phyloP scores from a whole-genome alignment of 1,284 basidiomycete species.

The Papiliotrema terrestris region DNA sequence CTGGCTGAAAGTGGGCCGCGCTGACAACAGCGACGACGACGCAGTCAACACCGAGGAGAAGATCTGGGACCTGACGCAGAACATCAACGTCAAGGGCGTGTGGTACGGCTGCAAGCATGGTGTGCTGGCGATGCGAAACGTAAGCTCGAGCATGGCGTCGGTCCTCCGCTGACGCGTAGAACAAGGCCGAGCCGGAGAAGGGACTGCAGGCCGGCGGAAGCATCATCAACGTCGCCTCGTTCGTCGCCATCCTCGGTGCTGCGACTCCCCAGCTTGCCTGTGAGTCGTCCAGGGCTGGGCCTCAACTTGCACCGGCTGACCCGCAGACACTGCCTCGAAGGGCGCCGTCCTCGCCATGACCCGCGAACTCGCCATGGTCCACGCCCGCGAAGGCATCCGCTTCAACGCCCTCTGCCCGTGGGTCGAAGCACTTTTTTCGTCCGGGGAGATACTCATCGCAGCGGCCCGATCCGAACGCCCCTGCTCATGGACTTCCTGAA shows the following conservation, averaged over 20 bases:
- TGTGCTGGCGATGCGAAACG: constrained; percentile 82
- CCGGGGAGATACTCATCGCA: constrained; percentile 42
- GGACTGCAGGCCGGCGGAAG: constrained; percentile 80
- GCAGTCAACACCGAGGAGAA: constrained; percentile 92
- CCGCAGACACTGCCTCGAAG: constrained; percentile 53
- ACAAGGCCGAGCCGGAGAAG: constrained; percentile 73
- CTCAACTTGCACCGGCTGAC: too few species aligned
- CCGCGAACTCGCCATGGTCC: constrained; percentile 93
- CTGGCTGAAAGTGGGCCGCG: too few species aligned
- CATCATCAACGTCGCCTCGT: constrained; percentile 94
- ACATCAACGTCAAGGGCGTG: constrained; percentile 94
- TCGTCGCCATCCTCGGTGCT: constrained; percentile 88
- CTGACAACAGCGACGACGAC: constrained; percentile 65
- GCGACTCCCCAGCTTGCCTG: constrained; percentile 95
- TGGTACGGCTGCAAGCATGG: constrained; percentile 99
- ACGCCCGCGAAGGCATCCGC: constrained; percentile 91
- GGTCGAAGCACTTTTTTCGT: constrained; percentile 42
- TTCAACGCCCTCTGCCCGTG: constrained; percentile 94
- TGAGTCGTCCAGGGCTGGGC: constrained; percentile 53
- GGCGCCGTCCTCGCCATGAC: constrained; percentile 98
- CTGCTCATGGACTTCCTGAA: constrained; percentile 97
- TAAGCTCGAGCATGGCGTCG: constrained; percentile 16
- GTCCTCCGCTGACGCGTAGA: constrained; percentile 49
- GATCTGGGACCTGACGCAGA: constrained; percentile 92
- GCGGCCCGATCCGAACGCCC: constrained; percentile 87